A percentile compares a stretch with the other conserved stretches of the same genome.
phyloP scores from a whole-genome alignment of 306 rosid species.

The Elaeagnus macrophylla region DNA sequence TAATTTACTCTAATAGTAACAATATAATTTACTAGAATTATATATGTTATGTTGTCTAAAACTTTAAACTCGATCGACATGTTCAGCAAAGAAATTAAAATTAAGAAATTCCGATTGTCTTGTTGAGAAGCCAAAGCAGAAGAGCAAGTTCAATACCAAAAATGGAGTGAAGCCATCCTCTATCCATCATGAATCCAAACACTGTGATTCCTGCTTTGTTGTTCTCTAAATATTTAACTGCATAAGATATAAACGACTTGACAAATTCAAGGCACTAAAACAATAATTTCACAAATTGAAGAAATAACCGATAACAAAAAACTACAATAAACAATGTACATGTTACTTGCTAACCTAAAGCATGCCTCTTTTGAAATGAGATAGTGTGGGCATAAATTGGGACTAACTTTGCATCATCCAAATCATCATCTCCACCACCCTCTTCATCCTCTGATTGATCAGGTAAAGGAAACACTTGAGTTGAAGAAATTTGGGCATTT shows the following conservation, averaged over 20 bases:
- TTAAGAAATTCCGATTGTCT: constrained; percentile 46
- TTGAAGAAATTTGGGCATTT: constrained; percentile 18
- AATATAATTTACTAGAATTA: too few species aligned
- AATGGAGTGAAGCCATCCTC: constrained; percentile 85
- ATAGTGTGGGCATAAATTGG: constrained; percentile 60
- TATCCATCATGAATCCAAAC: constrained; percentile 76
- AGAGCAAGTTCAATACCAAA: constrained; percentile 72
- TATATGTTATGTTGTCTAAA: too few species aligned
- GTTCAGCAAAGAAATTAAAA: neutral
- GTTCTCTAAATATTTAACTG: constrained; percentile 83
- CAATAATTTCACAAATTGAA: constrained; percentile 1
- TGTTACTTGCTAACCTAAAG: constrained; percentile 46
- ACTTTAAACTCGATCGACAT: too few species aligned
- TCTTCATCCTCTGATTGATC: constrained; percentile 47
- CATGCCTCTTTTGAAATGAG: constrained; percentile 83
- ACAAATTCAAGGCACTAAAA: constrained; percentile 1
- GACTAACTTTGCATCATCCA: constrained; percentile 52
- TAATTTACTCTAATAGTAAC: too few species aligned
- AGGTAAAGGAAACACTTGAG: constrained; percentile 19
- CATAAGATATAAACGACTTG: constrained; percentile 13
- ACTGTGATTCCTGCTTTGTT: constrained; percentile 81
- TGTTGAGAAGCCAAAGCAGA: constrained; percentile 84
- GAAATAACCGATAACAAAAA: neutral
- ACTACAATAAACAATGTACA: neutral
- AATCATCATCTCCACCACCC: constrained; percentile 57